These are phyloP conservation scores for Kondoa subrosea DNA, from an alignment of 768 basidiomycete genomes.

Conservation along the genomic window DNA sequence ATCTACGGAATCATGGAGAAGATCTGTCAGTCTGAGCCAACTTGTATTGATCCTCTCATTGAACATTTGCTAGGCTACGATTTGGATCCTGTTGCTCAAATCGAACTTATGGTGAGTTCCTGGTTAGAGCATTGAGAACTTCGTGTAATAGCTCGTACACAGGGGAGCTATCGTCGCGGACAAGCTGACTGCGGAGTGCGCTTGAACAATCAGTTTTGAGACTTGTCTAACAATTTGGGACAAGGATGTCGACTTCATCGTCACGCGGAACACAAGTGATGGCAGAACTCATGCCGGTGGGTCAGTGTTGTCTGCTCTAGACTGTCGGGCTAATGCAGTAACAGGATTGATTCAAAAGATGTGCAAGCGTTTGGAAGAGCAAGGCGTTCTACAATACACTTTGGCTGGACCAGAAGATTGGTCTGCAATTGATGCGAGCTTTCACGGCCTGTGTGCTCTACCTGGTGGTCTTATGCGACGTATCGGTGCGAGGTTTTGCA, in stretches of 20 bases:
- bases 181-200: constrained; percentile 52
- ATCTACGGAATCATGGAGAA: constrained; percentile 58
- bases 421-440: constrained; percentile 53
- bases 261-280: constrained; percentile 57
- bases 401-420: constrained; percentile 54
- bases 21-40: constrained; percentile 40
- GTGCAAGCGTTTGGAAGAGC: constrained; percentile 42
- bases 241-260: constrained; percentile 33
- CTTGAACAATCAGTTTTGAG: background rate
- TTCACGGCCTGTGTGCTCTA: constrained; percentile 28
- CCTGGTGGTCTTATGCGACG: constrained; percentile 43
- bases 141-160: no score
- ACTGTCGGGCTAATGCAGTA: background rate
- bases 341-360: constrained; percentile 38
- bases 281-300: constrained; percentile 57
- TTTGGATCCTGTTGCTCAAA: constrained; percentile 52
- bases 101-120: constrained; percentile 89
- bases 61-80: constrained; percentile 16
- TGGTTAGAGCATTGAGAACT: no score
- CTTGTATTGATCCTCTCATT: background rate
- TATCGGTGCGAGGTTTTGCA: constrained; percentile 33
- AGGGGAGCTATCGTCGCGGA: constrained; percentile 65
- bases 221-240: background rate
- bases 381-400: constrained; percentile 61
- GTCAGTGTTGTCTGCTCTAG: constrained; percentile 11